phyloP scores from a whole-genome alignment of 257 asterid genomes.

The Nyctanthes arbortristis region DNA sequence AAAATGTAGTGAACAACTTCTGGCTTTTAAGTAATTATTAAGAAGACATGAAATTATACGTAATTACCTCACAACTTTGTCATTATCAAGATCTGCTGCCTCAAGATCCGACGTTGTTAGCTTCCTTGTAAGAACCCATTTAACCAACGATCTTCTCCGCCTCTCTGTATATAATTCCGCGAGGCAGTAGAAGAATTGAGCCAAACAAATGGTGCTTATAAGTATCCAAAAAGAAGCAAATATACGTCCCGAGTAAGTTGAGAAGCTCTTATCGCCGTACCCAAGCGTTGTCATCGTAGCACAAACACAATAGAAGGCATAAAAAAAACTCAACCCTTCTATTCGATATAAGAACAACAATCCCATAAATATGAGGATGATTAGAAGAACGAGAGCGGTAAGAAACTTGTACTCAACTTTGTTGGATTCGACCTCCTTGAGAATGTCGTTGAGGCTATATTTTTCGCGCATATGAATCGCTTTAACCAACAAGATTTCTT shows the following conservation, averaged over 20 bases:
- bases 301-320: constrained; percentile 79
- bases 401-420: constrained; percentile 53
- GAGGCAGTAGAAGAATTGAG: constrained; percentile 61
- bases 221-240: constrained; percentile 83
- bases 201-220: constrained; percentile 72
- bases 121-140: constrained; percentile 66
- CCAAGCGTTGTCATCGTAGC: constrained; percentile 78
- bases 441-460: constrained; percentile 43
- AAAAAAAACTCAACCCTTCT: constrained; percentile 60
- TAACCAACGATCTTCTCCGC: constrained; percentile 47
- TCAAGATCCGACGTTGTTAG: constrained; percentile 65
- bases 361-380: constrained; percentile 46
- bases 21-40: background rate
- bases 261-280: constrained; percentile 86
- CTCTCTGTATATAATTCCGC: constrained; percentile 71
- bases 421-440: constrained; percentile 50
- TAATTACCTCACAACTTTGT: constrained; percentile 59
- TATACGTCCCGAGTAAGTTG: constrained; percentile 60
- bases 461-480: constrained; percentile 52
- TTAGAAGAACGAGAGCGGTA: constrained; percentile 36
- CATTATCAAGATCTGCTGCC: constrained; percentile 85
- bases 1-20: background rate
- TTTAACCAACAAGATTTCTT: constrained; percentile 56
- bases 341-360: constrained; percentile 39
- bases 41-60: background rate